A percentile compares a stretch with the other conserved stretches of the same genome.
These are phyloP conservation scores for Jackrogersella multiformis DNA, from an alignment of 495 filamentous ascomycete genomes.

Conservation along the genomic window DNA sequence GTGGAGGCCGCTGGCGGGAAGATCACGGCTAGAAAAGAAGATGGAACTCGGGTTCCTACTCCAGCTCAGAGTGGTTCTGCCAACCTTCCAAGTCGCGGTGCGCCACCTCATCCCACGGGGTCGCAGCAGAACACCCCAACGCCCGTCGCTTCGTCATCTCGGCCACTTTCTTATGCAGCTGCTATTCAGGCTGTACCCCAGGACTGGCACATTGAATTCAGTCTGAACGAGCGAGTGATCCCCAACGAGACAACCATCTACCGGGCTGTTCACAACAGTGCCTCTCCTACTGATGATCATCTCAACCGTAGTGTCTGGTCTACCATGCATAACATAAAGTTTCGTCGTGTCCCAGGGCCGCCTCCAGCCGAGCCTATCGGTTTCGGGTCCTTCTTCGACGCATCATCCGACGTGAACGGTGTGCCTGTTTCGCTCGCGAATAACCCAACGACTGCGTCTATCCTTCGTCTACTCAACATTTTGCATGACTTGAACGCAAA, in stretches of 20 bases:
- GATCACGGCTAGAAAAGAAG: slow-evolving; percentile 95
- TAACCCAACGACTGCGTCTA: slow-evolving; percentile 82
- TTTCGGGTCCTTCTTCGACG: slow-evolving; percentile 64
- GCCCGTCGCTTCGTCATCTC: slow-evolving; percentile 57
- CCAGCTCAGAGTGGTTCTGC: slow-evolving; percentile 69
- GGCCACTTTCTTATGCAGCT: slow-evolving; percentile 80
- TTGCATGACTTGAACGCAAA: slow-evolving; percentile 94
- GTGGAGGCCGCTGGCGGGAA: slow-evolving; percentile 91
- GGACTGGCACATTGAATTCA: slow-evolving; percentile 99
- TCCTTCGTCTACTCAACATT: slow-evolving; percentile 88
- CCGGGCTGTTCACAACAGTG: slow-evolving; percentile 84
- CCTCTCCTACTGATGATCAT: slow-evolving; percentile 70
- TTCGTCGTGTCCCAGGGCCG: slow-evolving; percentile 86
- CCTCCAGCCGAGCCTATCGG: slow-evolving; percentile 80
- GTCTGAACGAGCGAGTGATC: slow-evolving; percentile 82
- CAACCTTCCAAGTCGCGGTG: slow-evolving; percentile 53
- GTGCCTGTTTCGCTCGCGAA: slow-evolving; percentile 87
- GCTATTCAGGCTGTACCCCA: slow-evolving; percentile 81
- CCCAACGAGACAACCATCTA: slow-evolving; percentile 96
- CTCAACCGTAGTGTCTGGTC: slow-evolving; percentile 85
- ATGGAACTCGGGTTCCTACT: slow-evolving; percentile 89
- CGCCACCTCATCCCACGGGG: slow-evolving; percentile 56
- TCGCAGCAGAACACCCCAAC: slow-evolving; percentile 61
- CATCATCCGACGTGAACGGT: slow-evolving; percentile 49
- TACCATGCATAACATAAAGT: slow-evolving; percentile 88